Evolutionary conservation across 441 rosid genomes (phyloP), one percentile per base, ranked within the genome.

Genomic region (Erodium texanum): DNA sequence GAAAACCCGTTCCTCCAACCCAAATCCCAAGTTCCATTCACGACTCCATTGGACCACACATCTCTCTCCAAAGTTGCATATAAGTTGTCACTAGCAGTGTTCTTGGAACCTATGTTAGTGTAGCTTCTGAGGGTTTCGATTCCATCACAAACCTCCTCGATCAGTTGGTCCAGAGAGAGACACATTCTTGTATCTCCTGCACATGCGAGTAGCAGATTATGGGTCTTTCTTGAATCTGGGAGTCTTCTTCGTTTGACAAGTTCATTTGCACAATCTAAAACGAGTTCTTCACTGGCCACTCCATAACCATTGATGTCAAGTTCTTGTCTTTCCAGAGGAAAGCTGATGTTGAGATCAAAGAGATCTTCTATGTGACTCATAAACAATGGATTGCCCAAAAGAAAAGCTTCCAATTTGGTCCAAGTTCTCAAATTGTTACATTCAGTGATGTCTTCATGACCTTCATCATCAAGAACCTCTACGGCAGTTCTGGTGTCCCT

Each of bases 1-100:
- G 83, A 85, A 73, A 77, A 84, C 68, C 77, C 89, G 15, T 71
- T 77, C 75, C 80, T 87, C 99, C 97, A 93, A 66, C 92, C 95
- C 74, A 80, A 70, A 69, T 88, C 92, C 99, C 99, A 93, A 38
- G 79, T 71, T 69, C 90, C 86, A 66, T 77, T 84, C 61, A 69
- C 77, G 38, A 83, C 76, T 77, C 81, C 91, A 72, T 67, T 84
- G 81, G 77, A 54, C 43, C 34, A 69, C 43, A 89, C 34, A 72
- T 93, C 99, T 67, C 76, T 84, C 67, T 84, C 89, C 85, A 89
- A 59, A 73, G 75, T 74, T 56, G 78, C 70, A 29, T 71, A 71
- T 24, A 87, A 65, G 41, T 78, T 74, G 64, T 85, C 90, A 12
- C 52, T 29, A 34, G 54, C 75, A 7, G 76, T 69, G 66, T 71